Percentiles rank a stretch among this genome's conserved stretches.
Evolutionary conservation across 140 eudicot genomes (phyloP).

Genomic region (Ambrosia hybrid): DNA sequence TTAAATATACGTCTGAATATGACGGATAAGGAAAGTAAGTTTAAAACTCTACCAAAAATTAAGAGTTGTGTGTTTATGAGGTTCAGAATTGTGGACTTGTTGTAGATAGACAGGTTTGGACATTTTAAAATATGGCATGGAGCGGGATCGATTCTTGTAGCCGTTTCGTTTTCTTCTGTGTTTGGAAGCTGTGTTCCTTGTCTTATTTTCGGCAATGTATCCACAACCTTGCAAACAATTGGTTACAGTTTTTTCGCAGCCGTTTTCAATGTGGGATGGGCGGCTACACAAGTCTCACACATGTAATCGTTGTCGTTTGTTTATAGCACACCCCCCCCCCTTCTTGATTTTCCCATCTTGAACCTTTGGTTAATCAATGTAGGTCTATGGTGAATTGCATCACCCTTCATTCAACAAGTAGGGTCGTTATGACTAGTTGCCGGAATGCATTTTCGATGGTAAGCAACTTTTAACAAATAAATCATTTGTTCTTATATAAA

Average conservation of each 20-base stretch:
- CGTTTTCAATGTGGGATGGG: slow-evolving; percentile 89
- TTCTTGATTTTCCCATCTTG: background rate
- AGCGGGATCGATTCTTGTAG: slow-evolving; percentile 81
- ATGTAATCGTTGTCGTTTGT: slow-evolving; percentile 47
- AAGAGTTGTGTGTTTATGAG: background rate
- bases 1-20: background rate
- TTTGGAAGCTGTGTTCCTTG: slow-evolving; percentile 93
- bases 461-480: background rate
- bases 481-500: background rate
- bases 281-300: slow-evolving; percentile 96
- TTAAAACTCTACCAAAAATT: background rate
- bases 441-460: slow-evolving; percentile 96
- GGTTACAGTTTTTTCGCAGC: slow-evolving; percentile 88
- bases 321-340: background rate
- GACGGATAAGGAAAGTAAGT: background rate
- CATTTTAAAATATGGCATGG: slow-evolving; percentile 88
- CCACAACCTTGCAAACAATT: slow-evolving; percentile 56
- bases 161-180: slow-evolving; percentile 90
- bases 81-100: background rate
- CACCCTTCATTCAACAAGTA: slow-evolving; percentile 80
- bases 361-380: slow-evolving; percentile 16
- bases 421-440: slow-evolving; percentile 86
- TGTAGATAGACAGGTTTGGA: slow-evolving; percentile 89
- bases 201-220: slow-evolving; percentile 63
- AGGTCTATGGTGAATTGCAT: slow-evolving; percentile 99